These are phyloP conservation scores for Neonectria magnoliae DNA, from an alignment of 2,329 filamentous ascomycete genomes.

Conservation along the genomic window DNA sequence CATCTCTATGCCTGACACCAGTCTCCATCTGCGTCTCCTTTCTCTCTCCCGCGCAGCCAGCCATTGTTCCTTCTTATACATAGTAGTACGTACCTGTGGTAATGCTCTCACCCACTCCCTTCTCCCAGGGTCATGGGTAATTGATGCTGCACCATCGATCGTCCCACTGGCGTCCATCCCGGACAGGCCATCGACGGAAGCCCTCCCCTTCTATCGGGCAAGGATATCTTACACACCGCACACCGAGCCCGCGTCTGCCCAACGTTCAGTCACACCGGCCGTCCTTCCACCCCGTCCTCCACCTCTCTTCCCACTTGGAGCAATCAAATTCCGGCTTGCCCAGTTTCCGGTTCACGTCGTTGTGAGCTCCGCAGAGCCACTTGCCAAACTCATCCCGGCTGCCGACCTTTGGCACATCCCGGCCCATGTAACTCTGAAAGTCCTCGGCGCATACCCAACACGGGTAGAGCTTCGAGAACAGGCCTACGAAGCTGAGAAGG, in stretches of 20 bases:
- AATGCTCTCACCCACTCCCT: constrained; percentile 6
- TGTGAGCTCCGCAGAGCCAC: constrained; percentile 89
- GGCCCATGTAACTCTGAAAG: constrained; percentile 82
- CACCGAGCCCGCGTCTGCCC: constrained; percentile 18
- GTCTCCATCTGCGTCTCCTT: constrained; percentile 3
- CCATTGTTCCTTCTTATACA: constrained; percentile 1
- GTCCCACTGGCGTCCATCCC: constrained; percentile 2
- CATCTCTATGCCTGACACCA: background rate
- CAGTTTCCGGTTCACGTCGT: constrained; percentile 87
- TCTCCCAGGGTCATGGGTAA: constrained; percentile 14
- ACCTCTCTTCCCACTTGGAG: constrained; percentile 88
- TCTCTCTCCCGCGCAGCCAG: background rate
- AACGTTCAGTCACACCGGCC: constrained; percentile 65
- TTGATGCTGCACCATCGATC: constrained; percentile 12
- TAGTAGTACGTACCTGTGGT: background rate
- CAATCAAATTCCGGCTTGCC: constrained; percentile 95
- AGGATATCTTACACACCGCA: constrained; percentile 21
- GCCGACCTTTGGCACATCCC: constrained; percentile 70
- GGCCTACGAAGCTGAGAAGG: constrained; percentile 78
- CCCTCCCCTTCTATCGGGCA: background rate
- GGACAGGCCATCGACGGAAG: constrained; percentile 1
- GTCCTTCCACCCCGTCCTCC: constrained; percentile 88
- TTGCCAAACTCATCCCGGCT: constrained; percentile 76
- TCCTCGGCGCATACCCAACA: constrained; percentile 97
- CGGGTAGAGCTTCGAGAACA: constrained; percentile 90